Evolutionary conservation across 1,284 basidiomycete genomes (phyloP).

Genomic region (Boletus holoroseus): DNA sequence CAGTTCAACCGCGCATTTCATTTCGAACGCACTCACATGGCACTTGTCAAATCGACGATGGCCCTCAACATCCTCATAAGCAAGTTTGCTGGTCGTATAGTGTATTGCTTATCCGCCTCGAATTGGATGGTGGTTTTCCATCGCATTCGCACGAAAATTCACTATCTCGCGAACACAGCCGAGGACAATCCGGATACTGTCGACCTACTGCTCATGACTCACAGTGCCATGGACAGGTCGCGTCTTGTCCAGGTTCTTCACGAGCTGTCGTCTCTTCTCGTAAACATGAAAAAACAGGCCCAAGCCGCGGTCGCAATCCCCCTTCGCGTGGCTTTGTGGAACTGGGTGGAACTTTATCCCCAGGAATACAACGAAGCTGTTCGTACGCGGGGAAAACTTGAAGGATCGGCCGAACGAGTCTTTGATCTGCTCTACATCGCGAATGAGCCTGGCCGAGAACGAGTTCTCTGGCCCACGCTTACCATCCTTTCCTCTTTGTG

Average conservation of each 20-base stretch:
- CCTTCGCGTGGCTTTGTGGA: constrained; percentile 82
- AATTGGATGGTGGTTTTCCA: constrained; percentile 83
- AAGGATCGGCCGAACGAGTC: constrained; percentile 77
- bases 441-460: constrained; percentile 50
- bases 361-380: constrained; percentile 76
- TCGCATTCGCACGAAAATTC: constrained; percentile 70
- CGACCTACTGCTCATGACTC: constrained; percentile 71
- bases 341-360: constrained; percentile 84
- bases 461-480: constrained; percentile 78
- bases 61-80: constrained; percentile 59
- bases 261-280: constrained; percentile 78
- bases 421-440: constrained; percentile 71
- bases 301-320: constrained; percentile 71
- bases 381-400: constrained; percentile 57
- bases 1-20: constrained; percentile 37
- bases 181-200: constrained; percentile 60
- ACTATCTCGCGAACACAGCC: constrained; percentile 49
- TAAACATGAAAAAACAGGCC: constrained; percentile 76
- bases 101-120: constrained; percentile 85
- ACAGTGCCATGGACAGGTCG: constrained; percentile 61
- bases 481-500: constrained; percentile 73
- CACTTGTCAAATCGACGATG: constrained; percentile 51
- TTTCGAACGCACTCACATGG: constrained; percentile 66
- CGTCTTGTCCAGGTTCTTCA: constrained; percentile 64
- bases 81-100: constrained; percentile 70